These are phyloP conservation scores for Myxozyma mucilagina DNA, from an alignment of 805 yeast genomes.

Conservation along the genomic window DNA sequence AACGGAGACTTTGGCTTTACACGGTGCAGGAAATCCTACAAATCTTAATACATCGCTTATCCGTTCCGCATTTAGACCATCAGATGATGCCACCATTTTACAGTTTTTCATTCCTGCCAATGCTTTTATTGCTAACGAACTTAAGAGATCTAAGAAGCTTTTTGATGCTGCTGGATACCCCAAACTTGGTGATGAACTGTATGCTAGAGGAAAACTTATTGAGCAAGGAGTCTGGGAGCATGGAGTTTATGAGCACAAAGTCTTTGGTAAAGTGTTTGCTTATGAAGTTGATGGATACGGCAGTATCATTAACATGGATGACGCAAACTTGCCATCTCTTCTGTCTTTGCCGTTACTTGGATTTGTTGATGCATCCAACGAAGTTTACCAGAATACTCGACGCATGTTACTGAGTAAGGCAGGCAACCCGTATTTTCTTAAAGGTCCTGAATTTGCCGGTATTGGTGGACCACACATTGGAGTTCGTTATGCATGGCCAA, in stretches of 20 bases:
- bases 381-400: constrained; percentile 73
- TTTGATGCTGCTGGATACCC: constrained; percentile 32
- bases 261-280: constrained; percentile 76
- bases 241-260: constrained; percentile 68
- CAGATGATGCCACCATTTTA: constrained; percentile 80
- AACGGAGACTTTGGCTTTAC: constrained; percentile 74
- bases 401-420: constrained; percentile 64
- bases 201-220: constrained; percentile 47
- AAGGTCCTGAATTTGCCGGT: constrained; percentile 66
- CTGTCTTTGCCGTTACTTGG: constrained; percentile 80
- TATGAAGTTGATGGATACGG: constrained; percentile 91
- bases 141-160: constrained; percentile 33
- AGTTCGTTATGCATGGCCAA: constrained; percentile 81
- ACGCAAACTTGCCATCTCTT: constrained; percentile 80
- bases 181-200: constrained; percentile 37
- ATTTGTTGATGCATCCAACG: constrained; percentile 52
- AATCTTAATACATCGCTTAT: constrained; percentile 66
- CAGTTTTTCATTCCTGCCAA: constrained; percentile 86
- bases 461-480: constrained; percentile 94
- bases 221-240: constrained; percentile 57
- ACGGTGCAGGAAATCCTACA: constrained; percentile 84
- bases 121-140: constrained; percentile 68
- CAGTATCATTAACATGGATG: constrained; percentile 69
- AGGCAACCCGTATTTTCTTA: constrained; percentile 77
- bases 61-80: constrained; percentile 84